Base-by-base conservation (phyloP, 2,329 filamentous ascomycete species). In the Zopfia rhizophila region DNA sequence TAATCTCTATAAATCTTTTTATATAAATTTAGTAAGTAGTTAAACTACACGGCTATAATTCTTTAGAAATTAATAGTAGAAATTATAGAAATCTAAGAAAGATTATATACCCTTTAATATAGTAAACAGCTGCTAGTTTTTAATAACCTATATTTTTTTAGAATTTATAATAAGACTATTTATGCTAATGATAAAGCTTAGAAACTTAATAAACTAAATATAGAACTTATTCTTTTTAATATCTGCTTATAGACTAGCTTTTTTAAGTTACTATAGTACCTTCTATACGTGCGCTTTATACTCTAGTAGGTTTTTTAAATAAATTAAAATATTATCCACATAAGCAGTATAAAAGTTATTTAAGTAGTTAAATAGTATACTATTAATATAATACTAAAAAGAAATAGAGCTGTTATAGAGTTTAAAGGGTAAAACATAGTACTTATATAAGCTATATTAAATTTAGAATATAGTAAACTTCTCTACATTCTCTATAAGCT, bases 1-100 rank as follows among this genome's bases (percentile, higher is more conserved):
- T 19, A 12, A 4, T 40, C 17, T 12, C 6, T 12, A 40, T n/a
- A 30, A 3, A 66, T 33, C 3, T 53, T 56, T 28, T 22, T 25
- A 16, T 31, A 38, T 51, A 18, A 53, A 36, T 5, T 31, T 21
- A 3, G 36, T 60, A 14, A 53, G 29, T 2, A 33, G 48, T 29
- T 13, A 6, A 3, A 28, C 43, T 1, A 51, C 23, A 4, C 13
- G 2, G 7, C 22, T 14, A 33, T 24, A 69, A 3, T 51, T 27
- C 6, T 52, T 19, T 11, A 72, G 61, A 36, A 71, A 71, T 8
- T 49, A 24, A 5, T 60, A 44, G 47, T 72, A 72, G 43, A 66
- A 72, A 28, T 72, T 71, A 3, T 40, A 49, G 31, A 38, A 28
- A 5, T n/a, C 23, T 24, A 38, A 17, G 17, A 28, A 38, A 19